A percentile compares a stretch with the other conserved stretches of the same genome.
Conservation (phyloP, 306 rosid species). For the Cicer yamashitae region DNA sequence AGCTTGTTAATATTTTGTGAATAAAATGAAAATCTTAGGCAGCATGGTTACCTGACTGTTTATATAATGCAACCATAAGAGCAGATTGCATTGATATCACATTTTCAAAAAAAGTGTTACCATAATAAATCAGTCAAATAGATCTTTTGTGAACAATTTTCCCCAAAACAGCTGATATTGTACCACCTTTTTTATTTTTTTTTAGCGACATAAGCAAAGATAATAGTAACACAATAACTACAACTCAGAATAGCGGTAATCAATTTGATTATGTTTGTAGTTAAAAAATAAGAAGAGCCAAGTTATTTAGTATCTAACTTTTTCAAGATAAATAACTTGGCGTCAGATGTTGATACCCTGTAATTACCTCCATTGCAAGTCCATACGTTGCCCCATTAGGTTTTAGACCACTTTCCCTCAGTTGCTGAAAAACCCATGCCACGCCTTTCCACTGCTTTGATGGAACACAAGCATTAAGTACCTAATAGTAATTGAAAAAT, state of each 20-base stretch:
- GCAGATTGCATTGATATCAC: conserved; percentile 27
- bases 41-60: conserved; percentile 13
- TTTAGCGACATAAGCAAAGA: conserved; percentile 18
- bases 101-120: conserved; percentile 7
- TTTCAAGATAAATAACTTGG: conserved; percentile 40
- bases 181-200: conserved; percentile 19
- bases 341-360: conserved; percentile 33
- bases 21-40: conserved; percentile 34
- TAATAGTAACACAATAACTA: conserved; percentile 20
- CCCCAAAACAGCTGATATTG: conserved; percentile 22
- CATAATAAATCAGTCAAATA: conserved; percentile 21
- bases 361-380: conserved; percentile 95
- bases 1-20: conserved; percentile 8
- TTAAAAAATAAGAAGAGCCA: conserved; percentile 7
- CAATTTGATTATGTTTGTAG: conserved; percentile 22
- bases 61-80: conserved; percentile 21
- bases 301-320: conserved; percentile 36
- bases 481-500: conserved; percentile 59
- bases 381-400: conserved; percentile 91
- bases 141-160: conserved; percentile 9
- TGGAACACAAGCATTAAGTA: conserved; percentile 87
- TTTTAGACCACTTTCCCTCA: conserved; percentile 68
- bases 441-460: conserved; percentile 85
- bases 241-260: conserved; percentile 23
- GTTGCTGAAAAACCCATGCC: conserved; percentile 79